These are phyloP conservation scores for Solanum hybrid DNA, from an alignment of 305 asterid genomes.

Conservation along the genomic window DNA sequence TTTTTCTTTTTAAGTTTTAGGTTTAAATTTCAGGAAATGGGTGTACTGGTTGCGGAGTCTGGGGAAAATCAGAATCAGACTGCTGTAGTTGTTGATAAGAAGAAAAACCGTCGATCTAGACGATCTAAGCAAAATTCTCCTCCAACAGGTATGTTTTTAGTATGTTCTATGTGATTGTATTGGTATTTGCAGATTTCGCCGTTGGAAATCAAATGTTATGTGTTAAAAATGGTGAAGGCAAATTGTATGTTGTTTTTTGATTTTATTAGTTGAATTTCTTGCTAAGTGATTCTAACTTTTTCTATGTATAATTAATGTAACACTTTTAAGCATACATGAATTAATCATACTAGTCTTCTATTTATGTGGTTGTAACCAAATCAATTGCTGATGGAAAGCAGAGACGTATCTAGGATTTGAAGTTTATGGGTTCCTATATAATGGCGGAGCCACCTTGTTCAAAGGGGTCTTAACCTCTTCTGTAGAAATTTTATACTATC, in stretches of 20 bases:
- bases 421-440: neutral
- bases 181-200: neutral
- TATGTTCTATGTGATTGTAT: neutral
- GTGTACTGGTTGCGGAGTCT: conserved; percentile 9
- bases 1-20: neutral
- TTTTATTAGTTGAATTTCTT: neutral
- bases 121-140: conserved; percentile 21
- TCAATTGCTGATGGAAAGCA: neutral
- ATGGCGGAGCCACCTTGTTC: neutral
- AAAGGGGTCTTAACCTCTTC: neutral
- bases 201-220: neutral
- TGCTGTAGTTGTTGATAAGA: conserved; percentile 9
- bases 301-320: neutral
- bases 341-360: neutral
- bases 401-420: neutral
- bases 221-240: neutral
- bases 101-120: conserved; percentile 35
- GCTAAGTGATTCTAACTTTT: neutral
- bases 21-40: neutral
- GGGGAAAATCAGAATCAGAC: neutral
- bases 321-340: neutral
- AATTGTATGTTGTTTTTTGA: neutral
- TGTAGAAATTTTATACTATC: neutral
- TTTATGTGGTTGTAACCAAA: neutral
- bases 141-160: conserved; percentile 8